Base-by-base conservation (phyloP, 2,329 filamentous ascomycete genomes). In the Cercospora zeina region DNA sequence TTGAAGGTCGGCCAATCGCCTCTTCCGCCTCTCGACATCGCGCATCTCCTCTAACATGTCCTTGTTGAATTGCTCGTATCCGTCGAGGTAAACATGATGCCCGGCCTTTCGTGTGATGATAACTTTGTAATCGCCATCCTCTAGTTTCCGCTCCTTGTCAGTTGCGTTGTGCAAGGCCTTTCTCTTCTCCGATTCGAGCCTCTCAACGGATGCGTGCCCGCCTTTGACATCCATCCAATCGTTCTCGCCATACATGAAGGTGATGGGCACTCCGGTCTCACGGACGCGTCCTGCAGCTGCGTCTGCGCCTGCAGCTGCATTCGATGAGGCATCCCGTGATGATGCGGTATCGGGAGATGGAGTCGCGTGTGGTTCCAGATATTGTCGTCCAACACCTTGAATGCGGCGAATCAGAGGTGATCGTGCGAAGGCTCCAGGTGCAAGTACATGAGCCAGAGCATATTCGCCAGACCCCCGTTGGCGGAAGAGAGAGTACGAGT, bases 141-240 rank as follows among this genome's bases (percentile, higher is more conserved):
- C 93, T 3, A 78, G 79, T 62, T 80, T 77, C 74, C 82, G 85
- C 75, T 96, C 89, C 19, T 49, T 37, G 61, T 91, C 88, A 0
- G 83, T 88, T 21, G 84, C 89, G 21, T 82, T 76, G 11, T 82
- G 77, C 3, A 96, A 77, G 0, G 83, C 80, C 54, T 84, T 83
- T 27, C 78, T 77, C 66, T 84, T 85, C 65, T 88, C 86, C 62
- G 87, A 82, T 63, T 90, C 87, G 11, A 97, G 83, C 75, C 89
- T 92, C 76, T 93, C 85, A 72, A 89, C 85, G 0, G 93, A 87
- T 0, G 89, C 91, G 51, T 87, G 85, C 0, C 95, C 95, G 30
- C 93, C 95, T 0, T 87, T 86, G 8, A 95, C 87, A 68, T 99
- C 95, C 95, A 99, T 99, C 95, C 95, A 99, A 80, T 99, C 95